Evolutionary conservation across 2,329 filamentous ascomycete genomes (phyloP), one percentile per base, ranked within the genome.

Genomic region (Botrytis byssoidea): DNA sequence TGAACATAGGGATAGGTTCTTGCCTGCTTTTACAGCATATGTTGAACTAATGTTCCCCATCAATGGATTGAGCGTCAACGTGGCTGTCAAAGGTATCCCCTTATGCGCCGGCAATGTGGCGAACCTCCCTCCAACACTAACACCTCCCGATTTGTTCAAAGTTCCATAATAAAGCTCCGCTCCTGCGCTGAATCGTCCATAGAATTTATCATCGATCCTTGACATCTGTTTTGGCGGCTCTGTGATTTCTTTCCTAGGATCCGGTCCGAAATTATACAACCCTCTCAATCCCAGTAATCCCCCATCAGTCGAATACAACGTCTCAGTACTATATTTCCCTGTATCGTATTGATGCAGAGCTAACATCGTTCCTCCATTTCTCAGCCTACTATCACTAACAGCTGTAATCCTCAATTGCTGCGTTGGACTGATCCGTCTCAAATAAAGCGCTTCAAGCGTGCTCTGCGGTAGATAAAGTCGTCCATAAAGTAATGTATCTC

Each of bases 121-220:
- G 82, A 98, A 99, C 68, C 96, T 90, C 66, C 94, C 86, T 10
- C 95, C 96, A 14, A 97, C 89, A 76, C 94, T 97, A 81, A 98
- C 89, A 65, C 96, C 96, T 67, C 95, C 93, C 35, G 94, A 94
- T 81, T 98, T 98, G 82, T 98, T 98, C 74, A 98, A 84, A 0
- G 95, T 92, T 35, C 95, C 96, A 84, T 99, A 99, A 84, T 98
- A 99, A 51, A 97, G 86, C 83, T 99, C 96, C 72, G 91, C 95
- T 51, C 96, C 96, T 4, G 93, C 93, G 79, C 93, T 97, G 81
- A 98, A 94, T 32, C 95, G 90, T 14, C 93, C 95, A 84, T 90
- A 92, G 74, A 91, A 89, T 77, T 87, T 88, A 80, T 92, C 90
- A 74, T 83, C 85, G 2, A 77, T 79, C 40, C 80, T 79, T 1